A percentile compares a stretch with the other conserved stretches of the same genome.
phyloP scores from a whole-genome alignment of 2,329 filamentous ascomycete genomes.

The Sporothrix euskadiensis region DNA sequence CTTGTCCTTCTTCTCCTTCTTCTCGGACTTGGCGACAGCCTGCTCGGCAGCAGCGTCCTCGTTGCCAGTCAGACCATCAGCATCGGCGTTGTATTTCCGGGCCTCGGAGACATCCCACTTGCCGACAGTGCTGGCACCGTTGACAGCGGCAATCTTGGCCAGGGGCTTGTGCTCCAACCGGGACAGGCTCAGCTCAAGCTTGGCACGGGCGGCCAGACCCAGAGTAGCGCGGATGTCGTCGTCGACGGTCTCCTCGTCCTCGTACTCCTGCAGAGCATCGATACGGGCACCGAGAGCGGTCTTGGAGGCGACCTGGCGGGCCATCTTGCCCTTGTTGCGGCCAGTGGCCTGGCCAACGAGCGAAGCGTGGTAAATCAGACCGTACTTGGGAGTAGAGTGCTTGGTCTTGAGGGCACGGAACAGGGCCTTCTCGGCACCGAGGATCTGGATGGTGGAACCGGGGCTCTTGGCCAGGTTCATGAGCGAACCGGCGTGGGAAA shows the following conservation, averaged over 20 bases:
- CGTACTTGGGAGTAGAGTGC: constrained; percentile 98
- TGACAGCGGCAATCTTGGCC: constrained; percentile 49
- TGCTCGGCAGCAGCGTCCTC: constrained; percentile 57
- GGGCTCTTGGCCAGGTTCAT: constrained; percentile 94
- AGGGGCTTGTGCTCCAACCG: constrained; percentile 88
- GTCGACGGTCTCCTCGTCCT: constrained; percentile 69
- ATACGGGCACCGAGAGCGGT: constrained; percentile 89
- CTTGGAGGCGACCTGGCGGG: constrained; percentile 92
- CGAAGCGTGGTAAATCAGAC: constrained; percentile 88
- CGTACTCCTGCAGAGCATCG: constrained; percentile 81
- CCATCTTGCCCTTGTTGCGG: constrained; percentile 99
- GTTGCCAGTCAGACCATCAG: constrained; percentile 76
- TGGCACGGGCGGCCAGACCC: constrained; percentile 69
- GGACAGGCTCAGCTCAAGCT: constrained; percentile 74
- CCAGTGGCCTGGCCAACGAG: constrained; percentile 95
- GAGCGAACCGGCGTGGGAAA: constrained; percentile 90
- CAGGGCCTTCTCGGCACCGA: constrained; percentile 96
- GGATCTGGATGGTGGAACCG: constrained; percentile 94
- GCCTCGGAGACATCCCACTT: constrained; percentile 94
- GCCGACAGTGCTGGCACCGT: constrained; percentile 53
- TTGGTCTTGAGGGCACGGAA: constrained; percentile 99
- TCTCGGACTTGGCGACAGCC: constrained; percentile 47
- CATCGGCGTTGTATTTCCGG: constrained; percentile 91
- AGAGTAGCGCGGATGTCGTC: constrained; percentile 87
- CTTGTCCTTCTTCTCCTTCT: constrained; percentile 35